phyloP scores from a whole-genome alignment of 768 basidiomycete species.

The Clitopilus passeckerianus region DNA sequence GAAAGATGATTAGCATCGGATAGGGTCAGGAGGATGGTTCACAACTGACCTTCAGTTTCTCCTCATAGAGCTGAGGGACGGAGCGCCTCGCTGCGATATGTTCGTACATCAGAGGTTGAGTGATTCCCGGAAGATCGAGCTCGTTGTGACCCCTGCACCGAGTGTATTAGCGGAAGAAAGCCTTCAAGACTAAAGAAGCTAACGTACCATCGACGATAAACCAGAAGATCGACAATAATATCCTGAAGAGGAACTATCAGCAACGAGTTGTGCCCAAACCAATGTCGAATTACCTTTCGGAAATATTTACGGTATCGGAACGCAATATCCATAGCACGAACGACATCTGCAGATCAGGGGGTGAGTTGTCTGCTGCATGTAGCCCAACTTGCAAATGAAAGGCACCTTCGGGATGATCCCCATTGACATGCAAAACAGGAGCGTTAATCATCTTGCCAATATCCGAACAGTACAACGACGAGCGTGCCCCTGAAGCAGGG shows the following conservation, averaged over 20 bases:
- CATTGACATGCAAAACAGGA: constrained; percentile 88
- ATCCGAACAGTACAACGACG: constrained; percentile 85
- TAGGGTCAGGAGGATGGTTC: background rate
- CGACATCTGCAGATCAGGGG: constrained; percentile 54
- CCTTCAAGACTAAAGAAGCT: background rate
- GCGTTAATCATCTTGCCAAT: constrained; percentile 88
- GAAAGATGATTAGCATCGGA: background rate
- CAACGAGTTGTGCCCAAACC: background rate
- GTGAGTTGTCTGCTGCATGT: background rate
- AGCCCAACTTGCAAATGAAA: background rate
- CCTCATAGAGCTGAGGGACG: constrained; percentile 80
- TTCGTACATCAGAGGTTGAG: constrained; percentile 88
- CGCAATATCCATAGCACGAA: constrained; percentile 80
- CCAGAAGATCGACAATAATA: constrained; percentile 84
- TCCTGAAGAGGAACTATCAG: constrained; percentile 37
- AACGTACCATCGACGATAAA: constrained; percentile 76
- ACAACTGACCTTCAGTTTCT: constrained; percentile 65
- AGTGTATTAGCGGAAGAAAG: background rate
- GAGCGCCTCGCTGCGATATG: constrained; percentile 74
- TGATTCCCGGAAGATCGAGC: constrained; percentile 81
- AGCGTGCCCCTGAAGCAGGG: constrained; percentile 77
- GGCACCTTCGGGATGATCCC: constrained; percentile 82
- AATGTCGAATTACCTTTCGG: constrained; percentile 60
- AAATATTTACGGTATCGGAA: constrained; percentile 85
- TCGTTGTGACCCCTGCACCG: constrained; percentile 66